Percentiles rank a stretch among this genome's conserved stretches.
Conservation (phyloP, 2,329 filamentous ascomycete genomes). For the Arthrocladium fulminans region DNA sequence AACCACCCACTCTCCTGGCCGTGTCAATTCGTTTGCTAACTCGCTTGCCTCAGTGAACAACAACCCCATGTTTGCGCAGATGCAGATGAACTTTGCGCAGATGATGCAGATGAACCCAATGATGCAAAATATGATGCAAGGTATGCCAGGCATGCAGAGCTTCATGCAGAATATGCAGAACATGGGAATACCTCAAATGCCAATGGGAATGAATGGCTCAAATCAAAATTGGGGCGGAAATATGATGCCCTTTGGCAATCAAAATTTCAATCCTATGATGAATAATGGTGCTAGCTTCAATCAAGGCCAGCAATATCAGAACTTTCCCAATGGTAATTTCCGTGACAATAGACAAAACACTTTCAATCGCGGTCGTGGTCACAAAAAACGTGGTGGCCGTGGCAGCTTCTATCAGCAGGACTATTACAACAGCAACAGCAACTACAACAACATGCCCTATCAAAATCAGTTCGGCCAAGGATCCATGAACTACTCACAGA, state of each 20-base stretch:
- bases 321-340: conserved; percentile 53
- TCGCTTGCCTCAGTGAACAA: not conserved
- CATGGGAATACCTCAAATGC: conserved; percentile 7
- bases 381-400: conserved; percentile 36
- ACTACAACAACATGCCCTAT: conserved; percentile 10
- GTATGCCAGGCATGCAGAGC: conserved; percentile 9
- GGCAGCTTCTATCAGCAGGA: conserved; percentile 28
- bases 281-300: conserved; percentile 82
- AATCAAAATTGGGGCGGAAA: conserved; percentile 11
- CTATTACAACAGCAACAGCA: conserved; percentile 27
- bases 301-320: conserved; percentile 45
- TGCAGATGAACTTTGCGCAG: conserved; percentile 6
- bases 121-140: conserved; percentile 13
- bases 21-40: not conserved
- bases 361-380: conserved; percentile 59
- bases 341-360: conserved; percentile 62
- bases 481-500: conserved; percentile 13
- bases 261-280: conserved; percentile 52
- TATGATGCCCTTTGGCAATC: conserved; percentile 24
- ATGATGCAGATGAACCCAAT: conserved; percentile 2
- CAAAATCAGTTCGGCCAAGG: conserved; percentile 11
- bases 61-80: not conserved
- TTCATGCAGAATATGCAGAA: conserved; percentile 6
- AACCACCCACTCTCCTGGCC: not conserved
- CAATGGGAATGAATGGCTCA: conserved; percentile 24